Conservation (phyloP, 2,329 filamentous ascomycete species). For the Lachnellula occidentalis region DNA sequence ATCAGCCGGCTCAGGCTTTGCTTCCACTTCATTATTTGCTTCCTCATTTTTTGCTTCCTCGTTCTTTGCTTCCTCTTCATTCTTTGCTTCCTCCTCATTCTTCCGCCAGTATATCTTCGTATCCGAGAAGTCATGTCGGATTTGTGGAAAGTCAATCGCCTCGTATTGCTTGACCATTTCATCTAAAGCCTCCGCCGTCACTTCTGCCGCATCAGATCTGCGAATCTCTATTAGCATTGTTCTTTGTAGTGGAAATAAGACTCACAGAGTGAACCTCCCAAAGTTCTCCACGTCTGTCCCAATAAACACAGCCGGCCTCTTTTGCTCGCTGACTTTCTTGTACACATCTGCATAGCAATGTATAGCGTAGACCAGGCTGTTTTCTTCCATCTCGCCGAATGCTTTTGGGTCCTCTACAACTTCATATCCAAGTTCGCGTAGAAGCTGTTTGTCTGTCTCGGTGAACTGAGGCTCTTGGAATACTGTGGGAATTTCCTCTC, state of each 20-base stretch:
- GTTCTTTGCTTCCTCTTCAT: background rate
- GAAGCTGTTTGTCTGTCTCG: conserved; percentile 27
- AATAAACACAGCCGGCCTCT: conserved; percentile 25
- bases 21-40: background rate
- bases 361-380: conserved; percentile 30
- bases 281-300: conserved; percentile 29
- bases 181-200: conserved; percentile 13
- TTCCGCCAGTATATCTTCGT: conserved; percentile 29
- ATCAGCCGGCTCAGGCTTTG: background rate
- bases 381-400: conserved; percentile 20
- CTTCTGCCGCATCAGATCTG: conserved; percentile 12
- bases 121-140: conserved; percentile 30
- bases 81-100: background rate
- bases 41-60: too few species aligned
- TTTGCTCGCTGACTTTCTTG: conserved; percentile 18
- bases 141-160: conserved; percentile 26
- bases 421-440: conserved; percentile 21
- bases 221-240: background rate
- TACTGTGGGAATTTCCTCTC: conserved; percentile 3
- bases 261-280: conserved; percentile 21
- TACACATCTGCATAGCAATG: conserved; percentile 32
- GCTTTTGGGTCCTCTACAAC: conserved; percentile 28
- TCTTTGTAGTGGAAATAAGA: background rate
- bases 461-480: conserved; percentile 32
- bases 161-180: conserved; percentile 25